A percentile compares a stretch with the other conserved stretches of the same genome.
Conservation (phyloP, 2,329 filamentous ascomycete species). For the Trichophyton schoenleinii region DNA sequence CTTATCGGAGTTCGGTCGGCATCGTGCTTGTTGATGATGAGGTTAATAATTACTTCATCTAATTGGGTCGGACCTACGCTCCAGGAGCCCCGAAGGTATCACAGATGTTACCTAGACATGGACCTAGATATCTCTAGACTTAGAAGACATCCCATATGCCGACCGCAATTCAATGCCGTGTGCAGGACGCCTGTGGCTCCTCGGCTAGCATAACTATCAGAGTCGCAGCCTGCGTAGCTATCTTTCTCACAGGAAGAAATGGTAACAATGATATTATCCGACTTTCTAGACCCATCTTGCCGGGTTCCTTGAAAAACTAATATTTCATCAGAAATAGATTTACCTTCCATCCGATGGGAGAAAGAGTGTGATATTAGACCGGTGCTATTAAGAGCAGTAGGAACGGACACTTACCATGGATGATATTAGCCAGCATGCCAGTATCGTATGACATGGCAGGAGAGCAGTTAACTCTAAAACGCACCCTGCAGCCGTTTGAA, state of each 20-base stretch:
- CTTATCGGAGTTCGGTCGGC: background rate
- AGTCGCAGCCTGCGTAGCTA: background rate
- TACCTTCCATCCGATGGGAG: background rate
- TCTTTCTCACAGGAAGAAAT: background rate
- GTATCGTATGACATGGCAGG: conserved; percentile 1
- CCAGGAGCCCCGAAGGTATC: too few species aligned
- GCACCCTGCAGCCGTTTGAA: background rate
- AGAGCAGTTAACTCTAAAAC: background rate
- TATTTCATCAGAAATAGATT: background rate
- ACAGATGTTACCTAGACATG: too few species aligned
- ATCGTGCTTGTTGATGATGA: too few species aligned
- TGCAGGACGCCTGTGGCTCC: background rate
- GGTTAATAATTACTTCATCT: too few species aligned
- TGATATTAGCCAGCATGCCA: background rate
- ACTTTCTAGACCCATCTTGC: background rate
- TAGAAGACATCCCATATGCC: background rate
- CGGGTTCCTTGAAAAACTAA: background rate
- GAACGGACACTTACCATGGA: background rate
- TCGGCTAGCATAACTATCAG: background rate
- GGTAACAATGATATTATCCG: background rate
- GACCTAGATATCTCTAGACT: too few species aligned
- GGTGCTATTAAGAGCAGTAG: background rate
- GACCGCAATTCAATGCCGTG: background rate
- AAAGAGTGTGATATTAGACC: background rate
- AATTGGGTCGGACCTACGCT: too few species aligned